Percentiles rank a stretch among this genome's conserved stretches.
phyloP scores from a whole-genome alignment of 805 yeast genomes.

The Candida insectalens region DNA sequence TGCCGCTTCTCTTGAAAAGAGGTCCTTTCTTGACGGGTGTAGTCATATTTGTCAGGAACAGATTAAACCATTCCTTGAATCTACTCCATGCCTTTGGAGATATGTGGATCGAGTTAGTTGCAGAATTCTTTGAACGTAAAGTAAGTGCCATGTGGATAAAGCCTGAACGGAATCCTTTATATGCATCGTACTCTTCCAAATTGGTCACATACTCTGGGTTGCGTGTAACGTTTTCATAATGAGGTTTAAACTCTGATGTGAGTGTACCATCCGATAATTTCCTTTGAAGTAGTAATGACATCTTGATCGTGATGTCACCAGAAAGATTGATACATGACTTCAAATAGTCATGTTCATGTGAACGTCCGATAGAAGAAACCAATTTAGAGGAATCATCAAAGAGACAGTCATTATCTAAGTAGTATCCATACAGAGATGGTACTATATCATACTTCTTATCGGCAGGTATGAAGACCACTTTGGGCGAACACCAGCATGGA shows the following conservation, averaged over 20 bases:
- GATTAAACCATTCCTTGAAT: constrained; percentile 75
- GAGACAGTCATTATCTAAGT: constrained; percentile 10
- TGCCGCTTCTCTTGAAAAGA: constrained; percentile 47
- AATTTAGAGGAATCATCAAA: constrained; percentile 6
- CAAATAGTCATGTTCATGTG: constrained; percentile 24
- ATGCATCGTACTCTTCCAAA: constrained; percentile 61
- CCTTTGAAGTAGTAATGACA: constrained; percentile 53
- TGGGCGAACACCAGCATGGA: constrained; percentile 49
- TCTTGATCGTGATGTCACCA: constrained; percentile 50
- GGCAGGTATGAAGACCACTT: constrained; percentile 37
- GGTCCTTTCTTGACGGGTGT: constrained; percentile 70
- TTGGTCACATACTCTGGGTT: constrained; percentile 44
- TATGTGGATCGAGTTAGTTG: constrained; percentile 63
- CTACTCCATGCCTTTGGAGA: constrained; percentile 56
- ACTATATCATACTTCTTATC: constrained; percentile 13
- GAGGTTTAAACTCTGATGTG: constrained; percentile 40
- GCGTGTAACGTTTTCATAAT: constrained; percentile 41
- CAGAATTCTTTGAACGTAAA: constrained; percentile 14
- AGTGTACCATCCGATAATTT: constrained; percentile 23
- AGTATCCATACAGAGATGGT: constrained; percentile 18
- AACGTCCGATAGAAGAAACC: constrained; percentile 3
- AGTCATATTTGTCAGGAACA: constrained; percentile 68
- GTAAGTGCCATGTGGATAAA: constrained; percentile 64
- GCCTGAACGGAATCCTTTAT: constrained; percentile 65
- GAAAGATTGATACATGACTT: constrained; percentile 47